Percentiles rank a stretch among this genome's conserved stretches.
Evolutionary conservation across 306 rosid genomes (phyloP).

Genomic region (Trifolium dubium): DNA sequence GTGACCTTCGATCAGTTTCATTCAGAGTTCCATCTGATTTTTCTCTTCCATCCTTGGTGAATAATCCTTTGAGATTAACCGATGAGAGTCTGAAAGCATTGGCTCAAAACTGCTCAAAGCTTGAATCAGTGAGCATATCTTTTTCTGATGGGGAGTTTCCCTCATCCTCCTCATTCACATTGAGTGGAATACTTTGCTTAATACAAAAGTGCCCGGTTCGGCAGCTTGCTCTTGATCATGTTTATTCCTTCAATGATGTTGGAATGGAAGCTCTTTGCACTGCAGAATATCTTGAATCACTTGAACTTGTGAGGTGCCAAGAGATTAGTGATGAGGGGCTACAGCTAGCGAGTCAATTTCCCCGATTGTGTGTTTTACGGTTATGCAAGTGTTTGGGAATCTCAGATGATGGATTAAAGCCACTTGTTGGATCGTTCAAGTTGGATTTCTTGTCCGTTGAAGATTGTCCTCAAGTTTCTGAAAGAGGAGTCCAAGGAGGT

Average conservation of each 20-base stretch:
- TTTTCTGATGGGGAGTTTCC: conserved; percentile 91
- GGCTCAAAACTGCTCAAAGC: conserved; percentile 75
- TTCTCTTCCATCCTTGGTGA: conserved; percentile 68
- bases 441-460: conserved; percentile 71
- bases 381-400: conserved; percentile 79
- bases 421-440: conserved; percentile 73
- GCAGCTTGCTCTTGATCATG: conserved; percentile 78
- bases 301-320: conserved; percentile 83
- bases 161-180: conserved; percentile 75
- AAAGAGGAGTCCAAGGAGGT: conserved; percentile 76
- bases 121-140: conserved; percentile 74
- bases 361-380: conserved; percentile 54
- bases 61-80: conserved; percentile 69
- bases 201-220: conserved; percentile 68
- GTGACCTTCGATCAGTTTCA: conserved; percentile 65
- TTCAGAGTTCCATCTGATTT: conserved; percentile 86
- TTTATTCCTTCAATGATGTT: conserved; percentile 76
- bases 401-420: conserved; percentile 85
- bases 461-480: conserved; percentile 88
- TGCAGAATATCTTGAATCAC: conserved; percentile 68
- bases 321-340: conserved; percentile 88
- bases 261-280: conserved; percentile 92
- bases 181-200: conserved; percentile 68
- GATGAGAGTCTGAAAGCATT: conserved; percentile 80
- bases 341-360: conserved; percentile 79